Evolutionary conservation across 176 grass and related monocot genomes (phyloP).

Genomic region (Oryza glaberrima): DNA sequence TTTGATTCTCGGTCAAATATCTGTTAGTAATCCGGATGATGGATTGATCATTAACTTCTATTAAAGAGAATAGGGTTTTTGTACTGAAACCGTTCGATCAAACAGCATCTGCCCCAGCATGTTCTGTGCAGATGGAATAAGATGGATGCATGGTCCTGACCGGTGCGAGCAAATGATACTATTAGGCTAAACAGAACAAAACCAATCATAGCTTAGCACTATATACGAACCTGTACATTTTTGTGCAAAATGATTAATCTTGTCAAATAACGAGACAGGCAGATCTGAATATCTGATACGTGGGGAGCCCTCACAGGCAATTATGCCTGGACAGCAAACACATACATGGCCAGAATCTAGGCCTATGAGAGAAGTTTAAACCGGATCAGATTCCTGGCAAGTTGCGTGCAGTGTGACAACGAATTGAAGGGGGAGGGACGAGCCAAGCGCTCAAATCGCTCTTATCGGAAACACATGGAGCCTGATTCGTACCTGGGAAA

Average conservation of each 20-base stretch:
- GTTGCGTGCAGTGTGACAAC: neutral
- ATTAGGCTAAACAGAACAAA: neutral
- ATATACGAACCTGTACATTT: neutral
- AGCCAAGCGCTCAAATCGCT: neutral
- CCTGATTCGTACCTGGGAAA: neutral
- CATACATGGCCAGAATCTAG: neutral
- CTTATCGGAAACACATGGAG: neutral
- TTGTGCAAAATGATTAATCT: neutral
- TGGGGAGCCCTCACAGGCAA: neutral
- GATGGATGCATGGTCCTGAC: too few relatives aligned
- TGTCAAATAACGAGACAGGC: neutral
- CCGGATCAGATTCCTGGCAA: neutral
- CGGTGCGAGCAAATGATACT: neutral
- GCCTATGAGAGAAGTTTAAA: neutral
- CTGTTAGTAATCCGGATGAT: neutral
- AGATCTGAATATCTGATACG: neutral
- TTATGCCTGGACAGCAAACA: neutral
- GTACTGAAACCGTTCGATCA: neutral
- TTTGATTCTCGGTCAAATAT: neutral
- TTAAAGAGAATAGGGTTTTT: neutral
- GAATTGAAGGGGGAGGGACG: neutral
- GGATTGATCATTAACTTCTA: neutral
- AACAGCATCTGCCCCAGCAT: neutral
- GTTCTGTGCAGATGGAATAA: neutral
- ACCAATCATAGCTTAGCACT: neutral